phyloP scores from a whole-genome alignment of 768 basidiomycete genomes.

The Peribolospora baueri region DNA sequence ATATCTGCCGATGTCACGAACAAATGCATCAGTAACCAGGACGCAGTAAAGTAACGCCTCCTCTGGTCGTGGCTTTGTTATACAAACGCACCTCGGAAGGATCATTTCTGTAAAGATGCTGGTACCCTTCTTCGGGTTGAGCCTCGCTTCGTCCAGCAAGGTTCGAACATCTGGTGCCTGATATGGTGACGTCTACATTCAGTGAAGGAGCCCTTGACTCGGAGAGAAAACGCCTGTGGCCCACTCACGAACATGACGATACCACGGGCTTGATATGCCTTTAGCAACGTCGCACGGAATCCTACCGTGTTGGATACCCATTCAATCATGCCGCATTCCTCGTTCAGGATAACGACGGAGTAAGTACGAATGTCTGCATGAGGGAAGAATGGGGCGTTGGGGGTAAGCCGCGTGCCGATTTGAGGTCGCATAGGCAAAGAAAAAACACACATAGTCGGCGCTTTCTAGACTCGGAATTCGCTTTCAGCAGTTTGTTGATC shows the following conservation, averaged over 20 bases:
- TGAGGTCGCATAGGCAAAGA: neutral
- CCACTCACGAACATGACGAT: conserved; percentile 29
- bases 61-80: neutral
- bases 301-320: conserved; percentile 90
- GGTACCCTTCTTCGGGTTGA: conserved; percentile 12
- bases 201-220: too few species aligned
- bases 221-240: neutral
- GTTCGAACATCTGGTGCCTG: conserved; percentile 22
- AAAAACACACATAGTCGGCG: conserved; percentile 54
- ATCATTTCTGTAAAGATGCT: conserved; percentile 26
- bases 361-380: conserved; percentile 72
- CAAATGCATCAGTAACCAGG: conserved; percentile 6
- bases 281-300: conserved; percentile 46
- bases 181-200: too few species aligned
- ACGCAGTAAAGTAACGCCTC: neutral
- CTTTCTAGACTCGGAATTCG: conserved; percentile 74
- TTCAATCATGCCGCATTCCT: conserved; percentile 92
- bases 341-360: conserved; percentile 91
- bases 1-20: conserved; percentile 24
- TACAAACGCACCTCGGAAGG: conserved; percentile 29
- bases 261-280: conserved; percentile 35
- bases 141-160: conserved; percentile 19
- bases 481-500: conserved; percentile 84
- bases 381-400: neutral
- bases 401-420: neutral